Percentiles rank a stretch among this genome's conserved stretches.
Conservation (phyloP, 2,329 filamentous ascomycete species). For the Clonostachys rosea region DNA sequence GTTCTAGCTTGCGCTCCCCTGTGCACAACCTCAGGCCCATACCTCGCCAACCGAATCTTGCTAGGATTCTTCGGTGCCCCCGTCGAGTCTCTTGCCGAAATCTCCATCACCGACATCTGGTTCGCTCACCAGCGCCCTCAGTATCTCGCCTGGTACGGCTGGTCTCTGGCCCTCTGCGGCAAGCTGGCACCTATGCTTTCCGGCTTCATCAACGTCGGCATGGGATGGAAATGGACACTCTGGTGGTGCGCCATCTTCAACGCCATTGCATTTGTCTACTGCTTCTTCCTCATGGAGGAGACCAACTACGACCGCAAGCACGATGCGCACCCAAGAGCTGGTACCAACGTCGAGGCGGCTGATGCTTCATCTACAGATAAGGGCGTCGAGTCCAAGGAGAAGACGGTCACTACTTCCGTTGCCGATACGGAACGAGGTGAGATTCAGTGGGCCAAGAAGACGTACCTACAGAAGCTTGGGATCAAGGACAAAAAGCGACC, state of each 20-base stretch:
- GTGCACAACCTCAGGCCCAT: conserved; percentile 13
- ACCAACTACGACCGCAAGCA: conserved; percentile 34
- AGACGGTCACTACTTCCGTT: neutral
- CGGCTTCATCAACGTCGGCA: conserved; percentile 22
- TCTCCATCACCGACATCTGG: conserved; percentile 18
- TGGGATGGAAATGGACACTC: conserved; percentile 22
- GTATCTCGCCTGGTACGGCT: conserved; percentile 18
- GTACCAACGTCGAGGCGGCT: neutral
- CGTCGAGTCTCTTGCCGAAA: conserved; percentile 18
- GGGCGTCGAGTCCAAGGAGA: neutral
- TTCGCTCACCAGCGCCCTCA: conserved; percentile 19
- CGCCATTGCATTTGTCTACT: conserved; percentile 17
- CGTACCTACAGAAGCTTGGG: conserved; percentile 23
- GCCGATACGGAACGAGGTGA: conserved; percentile 17
- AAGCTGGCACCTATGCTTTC: conserved; percentile 24
- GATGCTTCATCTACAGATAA: neutral
- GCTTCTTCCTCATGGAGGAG: conserved; percentile 51
- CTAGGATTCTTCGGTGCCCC: conserved; percentile 17
- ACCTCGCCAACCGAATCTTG: conserved; percentile 17
- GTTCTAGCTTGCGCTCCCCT: conserved; percentile 18
- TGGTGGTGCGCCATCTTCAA: conserved; percentile 22
- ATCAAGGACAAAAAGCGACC: conserved; percentile 25
- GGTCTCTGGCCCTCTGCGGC: conserved; percentile 14
- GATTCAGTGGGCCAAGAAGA: conserved; percentile 23
- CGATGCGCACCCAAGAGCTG: neutral